Percentiles rank a stretch among this genome's conserved stretches.
Evolutionary conservation across 345 rosid species (phyloP).

Genomic region (Eucalyptus erythrocorys): DNA sequence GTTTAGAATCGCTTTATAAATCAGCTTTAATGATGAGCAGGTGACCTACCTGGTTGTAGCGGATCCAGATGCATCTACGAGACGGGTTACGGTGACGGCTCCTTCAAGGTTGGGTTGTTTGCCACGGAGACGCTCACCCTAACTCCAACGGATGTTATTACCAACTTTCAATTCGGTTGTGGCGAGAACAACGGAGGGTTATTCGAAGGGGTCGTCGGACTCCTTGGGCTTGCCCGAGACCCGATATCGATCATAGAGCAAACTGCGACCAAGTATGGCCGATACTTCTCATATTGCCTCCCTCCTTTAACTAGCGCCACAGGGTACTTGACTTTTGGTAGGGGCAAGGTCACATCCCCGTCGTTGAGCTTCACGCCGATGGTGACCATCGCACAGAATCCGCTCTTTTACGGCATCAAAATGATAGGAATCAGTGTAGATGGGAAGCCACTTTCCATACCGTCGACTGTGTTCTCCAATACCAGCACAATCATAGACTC

Average conservation of each 20-base stretch:
- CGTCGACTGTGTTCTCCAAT: not conserved
- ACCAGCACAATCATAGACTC: not conserved
- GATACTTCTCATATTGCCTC: slow-evolving; percentile 19
- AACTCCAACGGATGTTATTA: not conserved
- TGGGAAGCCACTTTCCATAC: not conserved
- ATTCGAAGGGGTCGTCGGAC: not conserved
- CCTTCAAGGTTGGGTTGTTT: not conserved
- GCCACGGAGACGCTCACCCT: slow-evolving; percentile 3
- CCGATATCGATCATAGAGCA: not conserved
- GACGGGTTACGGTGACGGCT: not conserved
- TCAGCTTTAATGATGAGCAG: not conserved
- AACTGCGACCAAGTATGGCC: not conserved
- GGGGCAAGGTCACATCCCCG: not conserved
- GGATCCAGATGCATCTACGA: not conserved
- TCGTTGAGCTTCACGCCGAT: not conserved
- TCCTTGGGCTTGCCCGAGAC: not conserved
- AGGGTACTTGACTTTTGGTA: slow-evolving; percentile 3
- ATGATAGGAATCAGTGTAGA: not conserved
- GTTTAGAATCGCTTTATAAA: not conserved
- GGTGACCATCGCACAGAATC: not conserved
- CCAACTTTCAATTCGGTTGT: slow-evolving; percentile 9
- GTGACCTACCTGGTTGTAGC: not conserved
- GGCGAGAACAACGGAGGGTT: not conserved
- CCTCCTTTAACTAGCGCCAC: not conserved
- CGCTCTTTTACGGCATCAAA: not conserved